A percentile compares a stretch with the other conserved stretches of the same genome.
Conservation (phyloP, 495 filamentous ascomycete genomes). For the Rostrohypoxylon terebratum region DNA sequence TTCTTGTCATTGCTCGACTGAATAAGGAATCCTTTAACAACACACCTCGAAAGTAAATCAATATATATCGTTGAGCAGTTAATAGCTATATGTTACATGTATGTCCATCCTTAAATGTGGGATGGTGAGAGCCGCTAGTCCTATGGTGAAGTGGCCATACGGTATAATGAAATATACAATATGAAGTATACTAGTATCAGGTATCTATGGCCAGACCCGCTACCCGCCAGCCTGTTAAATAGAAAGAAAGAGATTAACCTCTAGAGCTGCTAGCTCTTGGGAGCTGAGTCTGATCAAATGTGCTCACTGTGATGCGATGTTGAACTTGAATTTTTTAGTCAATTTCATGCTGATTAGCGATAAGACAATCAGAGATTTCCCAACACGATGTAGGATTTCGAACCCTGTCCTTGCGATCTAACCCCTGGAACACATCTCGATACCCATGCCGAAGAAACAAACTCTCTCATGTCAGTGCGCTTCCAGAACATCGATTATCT, state of each 20-base stretch:
- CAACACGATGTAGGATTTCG: conserved; percentile 3
- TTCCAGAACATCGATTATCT: neutral
- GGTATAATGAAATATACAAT: neutral
- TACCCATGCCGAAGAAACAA: neutral
- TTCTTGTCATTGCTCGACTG: no score
- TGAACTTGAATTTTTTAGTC: neutral
- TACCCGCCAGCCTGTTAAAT: no score
- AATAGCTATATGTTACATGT: no score
- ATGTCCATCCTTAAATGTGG: no score
- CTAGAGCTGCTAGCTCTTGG: neutral
- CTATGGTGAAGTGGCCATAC: neutral
- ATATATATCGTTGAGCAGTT: no score
- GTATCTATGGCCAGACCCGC: no score
- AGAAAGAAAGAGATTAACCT: neutral
- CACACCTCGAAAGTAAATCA: no score
- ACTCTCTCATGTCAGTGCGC: neutral
- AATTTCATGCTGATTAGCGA: neutral
- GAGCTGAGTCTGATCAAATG: neutral
- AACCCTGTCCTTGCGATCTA: neutral
- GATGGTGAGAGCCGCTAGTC: no score
- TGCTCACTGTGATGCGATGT: neutral
- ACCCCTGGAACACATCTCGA: neutral
- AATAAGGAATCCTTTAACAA: no score
- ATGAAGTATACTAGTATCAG: no score
- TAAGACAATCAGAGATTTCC: neutral